These are phyloP conservation scores for Nemophila menziesii DNA, from an alignment of 257 asterid species.

Conservation along the genomic window DNA sequence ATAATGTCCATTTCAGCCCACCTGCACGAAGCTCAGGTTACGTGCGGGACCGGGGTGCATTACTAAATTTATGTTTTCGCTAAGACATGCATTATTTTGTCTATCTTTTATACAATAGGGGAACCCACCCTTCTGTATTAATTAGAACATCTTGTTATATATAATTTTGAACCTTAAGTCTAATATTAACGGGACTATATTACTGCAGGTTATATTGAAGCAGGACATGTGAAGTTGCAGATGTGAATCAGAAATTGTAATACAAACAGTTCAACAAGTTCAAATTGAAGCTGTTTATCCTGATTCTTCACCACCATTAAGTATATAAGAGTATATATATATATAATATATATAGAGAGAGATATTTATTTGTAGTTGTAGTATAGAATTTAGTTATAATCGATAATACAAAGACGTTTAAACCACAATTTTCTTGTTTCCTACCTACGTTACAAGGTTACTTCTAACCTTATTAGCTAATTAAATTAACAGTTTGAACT, in stretches of 20 bases:
- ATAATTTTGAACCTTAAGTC: no score
- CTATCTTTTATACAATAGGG: neutral
- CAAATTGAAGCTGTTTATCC: conserved; percentile 14
- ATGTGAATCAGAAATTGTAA: conserved; percentile 30
- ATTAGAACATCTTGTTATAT: no score
- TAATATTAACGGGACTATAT: conserved; percentile 7
- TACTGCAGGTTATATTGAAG: conserved; percentile 40
- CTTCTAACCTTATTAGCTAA: neutral
- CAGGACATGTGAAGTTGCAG: conserved; percentile 53
- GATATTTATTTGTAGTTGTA: conserved; percentile 24
- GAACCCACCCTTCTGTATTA: conserved; percentile 1
- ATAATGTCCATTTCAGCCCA: no score
- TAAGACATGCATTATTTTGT: no score
- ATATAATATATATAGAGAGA: neutral
- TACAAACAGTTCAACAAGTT: conserved; percentile 14
- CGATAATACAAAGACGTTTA: conserved; percentile 15
- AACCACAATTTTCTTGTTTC: conserved; percentile 14
- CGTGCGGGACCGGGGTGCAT: neutral
- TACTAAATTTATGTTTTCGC: no score
- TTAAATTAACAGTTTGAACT: neutral
- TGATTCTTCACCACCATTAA: conserved; percentile 11
- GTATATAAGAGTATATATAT: conserved; percentile 11
- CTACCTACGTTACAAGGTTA: neutral
- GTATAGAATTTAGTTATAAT: conserved; percentile 21
- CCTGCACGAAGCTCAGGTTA: neutral